Conservation (phyloP, 768 basidiomycete genomes). For the Chlorophyllum brunneum region DNA sequence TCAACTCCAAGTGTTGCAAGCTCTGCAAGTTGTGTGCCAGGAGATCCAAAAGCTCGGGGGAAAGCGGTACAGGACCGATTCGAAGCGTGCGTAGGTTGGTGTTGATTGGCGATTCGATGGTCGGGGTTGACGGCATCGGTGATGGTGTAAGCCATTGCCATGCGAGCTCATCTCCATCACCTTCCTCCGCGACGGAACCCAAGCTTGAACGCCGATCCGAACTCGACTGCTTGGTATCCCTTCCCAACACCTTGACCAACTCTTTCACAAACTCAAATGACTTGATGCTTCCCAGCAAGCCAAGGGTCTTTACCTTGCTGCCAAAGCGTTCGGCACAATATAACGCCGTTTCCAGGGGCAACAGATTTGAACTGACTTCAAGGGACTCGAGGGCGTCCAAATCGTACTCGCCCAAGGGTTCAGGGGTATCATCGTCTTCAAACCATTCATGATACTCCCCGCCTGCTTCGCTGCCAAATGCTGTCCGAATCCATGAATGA, state of each 20-base stretch:
- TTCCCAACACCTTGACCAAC: constrained; percentile 2
- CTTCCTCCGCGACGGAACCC: neutral
- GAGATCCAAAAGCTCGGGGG: constrained; percentile 39
- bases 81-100: constrained; percentile 28
- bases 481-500: constrained; percentile 29
- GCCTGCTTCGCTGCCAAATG: neutral
- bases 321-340: constrained; percentile 24
- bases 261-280: constrained; percentile 9
- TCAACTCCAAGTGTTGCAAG: constrained; percentile 32
- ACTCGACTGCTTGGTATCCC: neutral
- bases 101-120: neutral
- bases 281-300: constrained; percentile 2
- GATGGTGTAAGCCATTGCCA: constrained; percentile 9
- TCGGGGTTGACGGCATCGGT: neutral
- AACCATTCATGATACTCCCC: constrained; percentile 6
- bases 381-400: constrained; percentile 4
- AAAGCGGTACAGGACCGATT: constrained; percentile 36
- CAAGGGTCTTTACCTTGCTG: neutral
- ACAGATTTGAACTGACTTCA: constrained; percentile 22
- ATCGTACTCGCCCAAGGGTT: constrained; percentile 7
- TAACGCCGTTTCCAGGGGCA: constrained; percentile 33
- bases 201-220: no score
- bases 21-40: constrained; percentile 32
- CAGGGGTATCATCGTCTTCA: neutral
- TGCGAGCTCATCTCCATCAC: neutral